phyloP scores from a whole-genome alignment of 805 yeast genomes.

The Yarrowia porcina region DNA sequence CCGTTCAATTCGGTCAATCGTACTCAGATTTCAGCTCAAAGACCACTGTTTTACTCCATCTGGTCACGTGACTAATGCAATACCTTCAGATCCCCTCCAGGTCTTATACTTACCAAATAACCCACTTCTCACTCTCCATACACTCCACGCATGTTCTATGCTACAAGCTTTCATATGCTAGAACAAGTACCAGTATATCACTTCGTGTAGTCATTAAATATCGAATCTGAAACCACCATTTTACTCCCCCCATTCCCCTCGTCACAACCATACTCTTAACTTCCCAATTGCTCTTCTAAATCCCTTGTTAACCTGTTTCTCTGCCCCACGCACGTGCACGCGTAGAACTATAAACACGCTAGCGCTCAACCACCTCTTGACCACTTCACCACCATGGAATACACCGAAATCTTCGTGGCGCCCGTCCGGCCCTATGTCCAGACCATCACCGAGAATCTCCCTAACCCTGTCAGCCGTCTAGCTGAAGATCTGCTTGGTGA shows the following conservation, averaged over 20 bases:
- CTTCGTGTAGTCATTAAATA: too few relatives aligned
- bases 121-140: too few relatives aligned
- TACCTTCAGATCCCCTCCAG: too few relatives aligned
- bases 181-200: too few relatives aligned
- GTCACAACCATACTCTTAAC: neutral
- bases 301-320: neutral
- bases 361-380: neutral
- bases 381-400: conserved; percentile 14
- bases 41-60: too few relatives aligned
- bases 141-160: too few relatives aligned
- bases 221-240: neutral
- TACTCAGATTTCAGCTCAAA: too few relatives aligned
- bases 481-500: conserved; percentile 32
- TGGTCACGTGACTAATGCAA: too few relatives aligned
- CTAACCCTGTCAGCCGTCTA: conserved; percentile 32
- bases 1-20: too few relatives aligned
- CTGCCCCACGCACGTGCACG: neutral
- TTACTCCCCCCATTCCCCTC: neutral
- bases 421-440: conserved; percentile 29
- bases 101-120: too few relatives aligned
- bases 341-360: neutral
- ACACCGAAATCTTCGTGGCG: conserved; percentile 26
- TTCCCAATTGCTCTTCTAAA: neutral
- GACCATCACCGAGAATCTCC: conserved; percentile 29
- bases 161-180: too few relatives aligned